Base-by-base conservation (phyloP, 306 rosid genomes). In the Pterocarpus macrocarpus region DNA sequence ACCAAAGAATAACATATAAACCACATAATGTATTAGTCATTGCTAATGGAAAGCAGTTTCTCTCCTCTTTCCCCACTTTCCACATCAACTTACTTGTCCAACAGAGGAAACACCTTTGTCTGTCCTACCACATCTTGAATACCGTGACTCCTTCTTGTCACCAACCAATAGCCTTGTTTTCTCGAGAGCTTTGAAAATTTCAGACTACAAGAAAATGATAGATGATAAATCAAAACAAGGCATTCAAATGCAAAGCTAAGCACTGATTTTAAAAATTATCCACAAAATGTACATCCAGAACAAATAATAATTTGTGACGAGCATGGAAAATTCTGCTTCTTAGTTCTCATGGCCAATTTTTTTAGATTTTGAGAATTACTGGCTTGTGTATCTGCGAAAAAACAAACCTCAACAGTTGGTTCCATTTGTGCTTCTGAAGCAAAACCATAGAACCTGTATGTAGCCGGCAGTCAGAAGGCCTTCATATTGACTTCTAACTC, bases 71-170 rank as follows among this genome's bases (percentile, higher is more conserved):
- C 1, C 41, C 33, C 57, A 38, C 45, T 53, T 75, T 68, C 64
- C 11, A 28, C 63, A 72, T 45, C 73, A 70, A 83, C 98, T 92
- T 89, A 92, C 98, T 82, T 95, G 97, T 84, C 98, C 98, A 85
- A 91, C 89, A 64, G 98, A 90, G 47, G 98, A 95, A 78, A 92
- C 98, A 72, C 98, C 98, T 88, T 84, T 92, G 84, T 92, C 98
- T 52, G 98, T 95, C 86, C 98, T 90, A 45, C 98, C 98, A 87
- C 98, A 92, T 89, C 98, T 90, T 36, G 98, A 92, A 88, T 95
- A 95, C 66, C 83, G 92, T 15, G 94, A 89, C 78, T 91, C 97
- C 91, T 92, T 95, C 86, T 77, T 91, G 88, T 90, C 95, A 78
- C 91, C 94, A 81, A 90, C 82, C 80, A 92, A 84, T 66, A 92